Conservation (phyloP, 2,329 filamentous ascomycete species). For the Malbranchea cinnamomea region DNA sequence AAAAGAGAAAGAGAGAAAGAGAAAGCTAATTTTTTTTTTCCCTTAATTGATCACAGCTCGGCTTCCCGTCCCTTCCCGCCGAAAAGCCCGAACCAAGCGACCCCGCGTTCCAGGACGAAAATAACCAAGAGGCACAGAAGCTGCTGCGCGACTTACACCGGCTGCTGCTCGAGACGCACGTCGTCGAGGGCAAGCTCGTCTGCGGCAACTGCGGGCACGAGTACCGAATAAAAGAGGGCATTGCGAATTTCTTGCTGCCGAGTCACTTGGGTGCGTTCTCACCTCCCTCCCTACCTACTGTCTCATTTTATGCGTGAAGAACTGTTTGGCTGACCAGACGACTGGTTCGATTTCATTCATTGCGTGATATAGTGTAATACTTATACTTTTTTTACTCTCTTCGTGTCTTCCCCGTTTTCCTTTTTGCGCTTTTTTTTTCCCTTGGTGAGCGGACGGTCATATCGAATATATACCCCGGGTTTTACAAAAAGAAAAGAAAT, state of each 20-base stretch:
- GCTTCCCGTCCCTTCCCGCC: constrained; percentile 58
- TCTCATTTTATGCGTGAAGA: not conserved
- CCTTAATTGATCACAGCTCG: constrained; percentile 41
- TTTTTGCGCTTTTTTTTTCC: too few species aligned
- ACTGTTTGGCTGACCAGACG: too few species aligned
- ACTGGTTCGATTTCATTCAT: too few species aligned
- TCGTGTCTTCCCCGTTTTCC: too few species aligned
- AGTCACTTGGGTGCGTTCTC: constrained; percentile 56
- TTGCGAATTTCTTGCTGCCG: constrained; percentile 88
- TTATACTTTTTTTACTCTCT: too few species aligned
- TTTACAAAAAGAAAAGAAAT: too few species aligned
- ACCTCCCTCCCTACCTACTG: not conserved
- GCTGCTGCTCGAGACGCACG: constrained; percentile 75
- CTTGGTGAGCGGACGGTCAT: too few species aligned
- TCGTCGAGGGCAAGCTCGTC: constrained; percentile 74
- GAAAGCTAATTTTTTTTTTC: not conserved
- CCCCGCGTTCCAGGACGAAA: constrained; percentile 49
- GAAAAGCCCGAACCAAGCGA: constrained; percentile 46
- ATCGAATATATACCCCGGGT: too few species aligned
- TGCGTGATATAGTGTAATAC: too few species aligned
- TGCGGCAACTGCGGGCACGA: constrained; percentile 88
- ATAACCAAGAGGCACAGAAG: constrained; percentile 52
- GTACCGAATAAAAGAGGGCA: constrained; percentile 88
- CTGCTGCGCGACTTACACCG: constrained; percentile 64
- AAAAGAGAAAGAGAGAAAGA: constrained; percentile 1